Conservation (phyloP, 1,284 basidiomycete genomes). For the Marasmius fiardii region DNA sequence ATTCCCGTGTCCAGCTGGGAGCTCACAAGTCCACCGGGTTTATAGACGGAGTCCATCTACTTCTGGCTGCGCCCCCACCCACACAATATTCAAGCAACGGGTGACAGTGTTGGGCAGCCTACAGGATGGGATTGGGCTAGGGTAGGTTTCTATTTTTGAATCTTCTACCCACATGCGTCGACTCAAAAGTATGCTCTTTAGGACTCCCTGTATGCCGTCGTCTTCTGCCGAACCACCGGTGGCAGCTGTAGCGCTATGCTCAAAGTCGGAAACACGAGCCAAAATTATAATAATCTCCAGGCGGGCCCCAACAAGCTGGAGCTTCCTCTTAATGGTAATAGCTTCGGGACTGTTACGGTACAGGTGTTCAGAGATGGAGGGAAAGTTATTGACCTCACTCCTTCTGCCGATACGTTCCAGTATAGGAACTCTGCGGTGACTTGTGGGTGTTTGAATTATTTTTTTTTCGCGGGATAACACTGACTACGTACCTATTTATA, state of each 20-base stretch:
- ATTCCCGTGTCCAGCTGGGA: slow-evolving; percentile 23
- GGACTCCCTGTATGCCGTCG: slow-evolving; percentile 48
- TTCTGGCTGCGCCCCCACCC: slow-evolving; percentile 63
- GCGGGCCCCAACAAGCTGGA: slow-evolving; percentile 35
- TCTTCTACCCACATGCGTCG: not conserved
- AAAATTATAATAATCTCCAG: slow-evolving; percentile 28
- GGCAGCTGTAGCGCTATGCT: slow-evolving; percentile 43
- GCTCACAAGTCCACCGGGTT: not conserved
- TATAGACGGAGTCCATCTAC: slow-evolving; percentile 51
- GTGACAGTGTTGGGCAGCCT: slow-evolving; percentile 34
- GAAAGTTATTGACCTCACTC: slow-evolving; percentile 3
- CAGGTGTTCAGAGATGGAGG: slow-evolving; percentile 2
- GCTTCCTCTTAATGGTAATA: not conserved
- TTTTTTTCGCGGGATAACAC: too few relatives aligned
- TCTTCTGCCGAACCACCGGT: slow-evolving; percentile 37
- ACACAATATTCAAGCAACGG: slow-evolving; percentile 35
- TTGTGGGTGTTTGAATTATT: slow-evolving; percentile 16
- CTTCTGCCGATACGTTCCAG: slow-evolving; percentile 1
- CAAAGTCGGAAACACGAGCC: slow-evolving; percentile 30
- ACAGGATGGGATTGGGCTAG: slow-evolving; percentile 39
- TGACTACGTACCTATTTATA: too few relatives aligned
- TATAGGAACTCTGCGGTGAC: slow-evolving; percentile 1
- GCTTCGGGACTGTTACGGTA: slow-evolving; percentile 1
- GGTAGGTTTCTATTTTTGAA: slow-evolving; percentile 19
- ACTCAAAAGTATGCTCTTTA: slow-evolving; percentile 8